These are phyloP conservation scores for Diversispora epigaea DNA, from an alignment of 192 early-diverging fungal genomes.

Conservation along the genomic window DNA sequence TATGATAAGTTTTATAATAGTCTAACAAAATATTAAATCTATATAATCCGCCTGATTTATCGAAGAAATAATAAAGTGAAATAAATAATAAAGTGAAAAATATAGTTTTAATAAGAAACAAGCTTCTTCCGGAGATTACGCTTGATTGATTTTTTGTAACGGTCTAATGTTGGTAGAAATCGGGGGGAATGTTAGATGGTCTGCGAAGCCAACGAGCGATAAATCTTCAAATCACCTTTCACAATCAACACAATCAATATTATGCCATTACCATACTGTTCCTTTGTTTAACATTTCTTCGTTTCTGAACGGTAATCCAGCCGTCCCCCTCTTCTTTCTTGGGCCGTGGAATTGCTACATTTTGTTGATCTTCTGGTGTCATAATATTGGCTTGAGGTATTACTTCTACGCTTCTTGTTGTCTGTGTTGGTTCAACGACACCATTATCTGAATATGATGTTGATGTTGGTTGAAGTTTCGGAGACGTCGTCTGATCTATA, in stretches of 20 bases:
- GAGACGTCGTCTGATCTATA: background rate
- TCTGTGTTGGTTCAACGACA: background rate
- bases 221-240: background rate
- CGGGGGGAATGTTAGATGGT: background rate
- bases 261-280: conserved; percentile 17
- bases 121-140: background rate
- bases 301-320: conserved; percentile 3
- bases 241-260: conserved; percentile 2
- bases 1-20: conserved; percentile 7
- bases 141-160: background rate
- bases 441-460: background rate
- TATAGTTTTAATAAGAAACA: background rate
- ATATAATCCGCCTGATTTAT: background rate
- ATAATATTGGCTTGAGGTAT: background rate
- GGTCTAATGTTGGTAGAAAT: background rate
- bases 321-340: conserved; percentile 5
- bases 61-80: background rate
- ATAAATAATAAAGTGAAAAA: conserved; percentile 13
- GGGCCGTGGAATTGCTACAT: background rate
- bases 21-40: background rate
- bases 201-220: background rate
- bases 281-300: background rate
- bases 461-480: too few species aligned
- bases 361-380: background rate
- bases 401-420: background rate